A percentile compares a stretch with the other conserved stretches of the same genome.
phyloP scores from a whole-genome alignment of 1,139 yeast species.

The Arxiozyma slooffiae region DNA sequence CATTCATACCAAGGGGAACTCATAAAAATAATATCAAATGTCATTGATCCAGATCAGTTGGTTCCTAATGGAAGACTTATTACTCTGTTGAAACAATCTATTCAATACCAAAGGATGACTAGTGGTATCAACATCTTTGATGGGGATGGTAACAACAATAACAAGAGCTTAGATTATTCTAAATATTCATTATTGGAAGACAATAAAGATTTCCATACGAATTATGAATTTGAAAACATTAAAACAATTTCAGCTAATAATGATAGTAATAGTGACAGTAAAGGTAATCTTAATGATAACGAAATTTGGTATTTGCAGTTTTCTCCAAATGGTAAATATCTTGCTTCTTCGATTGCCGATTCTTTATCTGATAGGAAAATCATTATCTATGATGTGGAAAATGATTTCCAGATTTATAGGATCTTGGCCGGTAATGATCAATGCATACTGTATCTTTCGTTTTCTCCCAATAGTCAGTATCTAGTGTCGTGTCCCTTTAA shows the following conservation, averaged over 20 bases:
- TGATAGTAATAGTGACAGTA: background rate
- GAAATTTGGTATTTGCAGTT: constrained; percentile 83
- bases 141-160: background rate
- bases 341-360: constrained; percentile 73
- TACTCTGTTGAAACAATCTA: constrained; percentile 43
- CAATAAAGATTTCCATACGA: background rate
- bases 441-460: constrained; percentile 55
- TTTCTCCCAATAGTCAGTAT: constrained; percentile 67
- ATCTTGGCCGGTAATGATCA: constrained; percentile 41
- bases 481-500: constrained; percentile 63
- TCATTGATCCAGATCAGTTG: constrained; percentile 43
- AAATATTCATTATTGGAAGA: background rate
- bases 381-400: constrained; percentile 54
- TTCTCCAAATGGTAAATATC: constrained; percentile 62
- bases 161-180: background rate
- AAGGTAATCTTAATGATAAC: constrained; percentile 38
- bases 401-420: constrained; percentile 40
- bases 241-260: constrained; percentile 1
- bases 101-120: constrained; percentile 37
- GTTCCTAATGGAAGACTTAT: constrained; percentile 45
- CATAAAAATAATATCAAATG: constrained; percentile 37
- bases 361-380: constrained; percentile 37
- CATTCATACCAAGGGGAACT: constrained; percentile 34
- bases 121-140: constrained; percentile 32
- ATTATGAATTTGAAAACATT: constrained; percentile 1